Conservation (phyloP, 495 filamentous ascomycete genomes). For the Annulohypoxylon maeteangense region DNA sequence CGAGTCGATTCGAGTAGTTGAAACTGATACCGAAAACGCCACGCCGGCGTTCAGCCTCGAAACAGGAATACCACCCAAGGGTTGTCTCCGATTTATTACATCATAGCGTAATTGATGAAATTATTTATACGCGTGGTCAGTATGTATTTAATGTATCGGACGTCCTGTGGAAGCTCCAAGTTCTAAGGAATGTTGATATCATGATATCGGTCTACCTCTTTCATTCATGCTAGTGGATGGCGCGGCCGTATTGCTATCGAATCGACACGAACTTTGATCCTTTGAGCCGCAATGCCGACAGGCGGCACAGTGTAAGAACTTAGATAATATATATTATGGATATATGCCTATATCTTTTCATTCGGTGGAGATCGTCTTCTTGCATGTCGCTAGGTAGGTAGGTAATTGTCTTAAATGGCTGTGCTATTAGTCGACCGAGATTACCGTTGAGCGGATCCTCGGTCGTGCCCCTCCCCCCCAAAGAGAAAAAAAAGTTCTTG, state of each 20-base stretch:
- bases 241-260: slow-evolving; percentile 15
- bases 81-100: neutral
- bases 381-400: neutral
- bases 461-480: neutral
- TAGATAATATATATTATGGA: slow-evolving; percentile 8
- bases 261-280: slow-evolving; percentile 9
- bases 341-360: neutral
- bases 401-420: neutral
- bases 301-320: slow-evolving; percentile 16
- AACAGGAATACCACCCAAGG: neutral
- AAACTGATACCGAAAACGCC: slow-evolving; percentile 5
- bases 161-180: slow-evolving; percentile 2
- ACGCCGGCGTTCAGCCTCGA: neutral
- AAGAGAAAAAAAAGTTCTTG: slow-evolving; percentile 4
- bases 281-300: slow-evolving; percentile 30
- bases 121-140: neutral
- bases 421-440: neutral
- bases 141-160: neutral
- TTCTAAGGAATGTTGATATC: slow-evolving; percentile 5
- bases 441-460: neutral
- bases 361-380: neutral
- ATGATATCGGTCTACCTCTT: slow-evolving; percentile 1
- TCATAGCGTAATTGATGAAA: slow-evolving; percentile 11
- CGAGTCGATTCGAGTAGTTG: neutral
- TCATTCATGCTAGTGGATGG: slow-evolving; percentile 16